Percentiles rank a stretch among this genome's conserved stretches.
Evolutionary conservation across 768 basidiomycete genomes (phyloP).

Genomic region (Lentinula sp.): DNA sequence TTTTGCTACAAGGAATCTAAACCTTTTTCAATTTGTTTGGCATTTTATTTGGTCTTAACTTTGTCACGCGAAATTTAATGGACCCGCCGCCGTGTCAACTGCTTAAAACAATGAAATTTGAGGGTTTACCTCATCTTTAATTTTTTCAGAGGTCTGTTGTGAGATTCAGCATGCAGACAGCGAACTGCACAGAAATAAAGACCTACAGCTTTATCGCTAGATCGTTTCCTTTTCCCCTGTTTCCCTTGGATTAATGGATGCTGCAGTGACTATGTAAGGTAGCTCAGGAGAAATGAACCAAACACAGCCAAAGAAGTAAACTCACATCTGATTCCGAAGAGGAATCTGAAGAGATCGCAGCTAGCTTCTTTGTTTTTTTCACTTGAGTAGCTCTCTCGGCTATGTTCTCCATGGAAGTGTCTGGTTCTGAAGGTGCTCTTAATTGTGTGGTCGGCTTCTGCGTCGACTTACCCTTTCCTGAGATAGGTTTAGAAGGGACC

Average conservation of each 20-base stretch:
- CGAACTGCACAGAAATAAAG: background rate
- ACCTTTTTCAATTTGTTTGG: no score
- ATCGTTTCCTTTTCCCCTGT: background rate
- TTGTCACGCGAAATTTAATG: no score
- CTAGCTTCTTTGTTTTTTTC: background rate
- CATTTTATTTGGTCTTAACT: no score
- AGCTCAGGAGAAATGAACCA: no score
- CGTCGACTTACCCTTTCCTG: background rate
- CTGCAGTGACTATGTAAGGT: background rate
- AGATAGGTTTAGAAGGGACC: background rate
- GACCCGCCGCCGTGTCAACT: no score
- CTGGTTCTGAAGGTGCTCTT: background rate
- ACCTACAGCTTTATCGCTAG: background rate
- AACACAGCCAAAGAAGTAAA: background rate
- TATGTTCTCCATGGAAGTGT: background rate
- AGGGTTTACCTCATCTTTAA: background rate
- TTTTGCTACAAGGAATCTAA: no score
- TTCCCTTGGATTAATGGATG: background rate
- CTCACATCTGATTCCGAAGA: background rate
- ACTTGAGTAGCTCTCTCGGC: background rate
- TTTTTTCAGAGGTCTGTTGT: background rate
- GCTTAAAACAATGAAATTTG: background rate
- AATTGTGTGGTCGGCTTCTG: background rate
- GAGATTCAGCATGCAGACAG: background rate
- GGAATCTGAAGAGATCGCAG: background rate